Evolutionary conservation across 352 stramenopile species (phyloP).

Genomic region (Phytophthora vignae): DNA sequence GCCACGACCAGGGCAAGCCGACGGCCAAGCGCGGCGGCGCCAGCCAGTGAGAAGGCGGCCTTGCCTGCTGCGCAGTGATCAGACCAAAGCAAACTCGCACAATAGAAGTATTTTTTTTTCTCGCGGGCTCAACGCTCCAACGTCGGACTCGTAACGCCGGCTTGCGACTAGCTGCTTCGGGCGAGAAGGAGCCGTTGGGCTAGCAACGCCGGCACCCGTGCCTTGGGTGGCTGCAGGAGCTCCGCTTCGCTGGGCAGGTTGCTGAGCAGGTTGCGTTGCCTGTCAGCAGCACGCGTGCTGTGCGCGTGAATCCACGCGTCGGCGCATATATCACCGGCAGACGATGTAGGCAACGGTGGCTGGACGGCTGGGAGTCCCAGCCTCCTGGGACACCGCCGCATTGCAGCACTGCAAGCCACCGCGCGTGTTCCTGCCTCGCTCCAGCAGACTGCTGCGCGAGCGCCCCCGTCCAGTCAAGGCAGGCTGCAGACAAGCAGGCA

Average conservation of each 20-base stretch:
- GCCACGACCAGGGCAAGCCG: conserved; percentile 65
- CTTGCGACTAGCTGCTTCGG: background rate
- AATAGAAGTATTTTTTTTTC: conserved; percentile 6
- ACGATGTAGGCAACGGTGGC: background rate
- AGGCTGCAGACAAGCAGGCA: no score
- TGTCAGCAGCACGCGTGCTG: background rate
- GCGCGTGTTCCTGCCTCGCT: conserved; percentile 1
- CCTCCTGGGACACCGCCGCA: conserved; percentile 1
- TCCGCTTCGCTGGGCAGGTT: no score
- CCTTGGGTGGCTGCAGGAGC: background rate
- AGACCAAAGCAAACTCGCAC: background rate
- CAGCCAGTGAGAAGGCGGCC: conserved; percentile 19
- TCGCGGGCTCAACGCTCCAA: background rate
- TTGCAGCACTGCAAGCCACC: background rate
- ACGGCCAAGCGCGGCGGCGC: conserved; percentile 24
- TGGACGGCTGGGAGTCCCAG: no score
- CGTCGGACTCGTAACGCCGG: background rate
- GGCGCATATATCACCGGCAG: background rate
- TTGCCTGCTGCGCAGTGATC: background rate
- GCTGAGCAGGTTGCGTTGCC: background rate
- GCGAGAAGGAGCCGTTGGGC: conserved; percentile 19
- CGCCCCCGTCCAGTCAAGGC: background rate
- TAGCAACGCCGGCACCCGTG: background rate
- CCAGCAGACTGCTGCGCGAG: background rate
- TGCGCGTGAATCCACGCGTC: background rate